Base-by-base conservation (phyloP, 805 yeast species). In the Candida incommunis region DNA sequence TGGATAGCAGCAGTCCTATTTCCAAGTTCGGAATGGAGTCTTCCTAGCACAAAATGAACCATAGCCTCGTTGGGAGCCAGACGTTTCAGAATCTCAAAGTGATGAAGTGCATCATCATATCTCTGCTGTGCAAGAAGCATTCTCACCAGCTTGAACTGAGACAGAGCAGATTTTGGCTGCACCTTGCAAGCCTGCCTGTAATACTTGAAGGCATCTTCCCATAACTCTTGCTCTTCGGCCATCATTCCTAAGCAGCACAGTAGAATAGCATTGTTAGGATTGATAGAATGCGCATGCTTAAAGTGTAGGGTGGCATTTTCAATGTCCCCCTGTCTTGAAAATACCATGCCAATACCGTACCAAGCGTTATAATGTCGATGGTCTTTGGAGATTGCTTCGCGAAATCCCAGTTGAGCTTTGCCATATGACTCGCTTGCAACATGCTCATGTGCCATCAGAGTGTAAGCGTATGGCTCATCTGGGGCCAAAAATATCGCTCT, bases 231-330 rank as follows among this genome's bases (percentile, higher is more conserved):
- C 57, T 82, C 82, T 56, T 90, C 97, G 44, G 84, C 67, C 25
- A 87, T 92, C 81, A 87, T 85, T 11, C 97, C 98, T 44, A 88
- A 80, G 61, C 96, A 90, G 59, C 96, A 88, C 2, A 86, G 76
- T 54, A 92, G 69, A 37, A 92, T 87, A 2, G 85, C 82, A 61
- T 92, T 90, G 41, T 80, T 81, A 1, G 96, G 96, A 57, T 92
- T 92, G 42, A 92, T 85, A 29, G 80, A 75, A 15, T 83, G 76
- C 0, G 97, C 97, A 56, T 82, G 84, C 45, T 86, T 68, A 65
- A 90, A 86, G 61, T 86, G 94, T 50, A 77, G 75, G 55, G 86
- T 88, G 0, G 97, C 96, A 54, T 78, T 77, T 40, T 74, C 76
- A 56, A 78, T 78, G 54, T 85, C 87, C 3, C 96, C 97, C 44